Conservation (phyloP, 73 alveolate genomes). For the Paramecium sonneborni region DNA sequence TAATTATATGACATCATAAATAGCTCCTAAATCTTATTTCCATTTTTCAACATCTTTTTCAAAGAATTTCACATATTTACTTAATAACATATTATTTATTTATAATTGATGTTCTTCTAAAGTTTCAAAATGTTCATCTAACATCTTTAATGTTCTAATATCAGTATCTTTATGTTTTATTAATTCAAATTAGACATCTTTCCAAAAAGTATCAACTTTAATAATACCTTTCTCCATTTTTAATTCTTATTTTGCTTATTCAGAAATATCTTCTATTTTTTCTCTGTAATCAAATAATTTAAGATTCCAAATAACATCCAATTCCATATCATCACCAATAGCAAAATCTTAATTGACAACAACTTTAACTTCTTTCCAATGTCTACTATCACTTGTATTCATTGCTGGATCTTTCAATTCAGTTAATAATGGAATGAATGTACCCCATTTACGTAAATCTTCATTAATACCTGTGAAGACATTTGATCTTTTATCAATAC, state of each 20-base stretch:
- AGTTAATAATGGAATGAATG: conserved; percentile 81
- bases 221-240: conserved; percentile 99
- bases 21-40: conserved; percentile 85
- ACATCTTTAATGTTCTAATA: conserved; percentile 88
- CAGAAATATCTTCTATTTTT: conserved; percentile 91
- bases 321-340: conserved; percentile 79
- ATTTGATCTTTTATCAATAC: conserved; percentile 92
- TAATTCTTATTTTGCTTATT: conserved; percentile 99
- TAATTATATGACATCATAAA: conserved; percentile 89
- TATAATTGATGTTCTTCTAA: conserved; percentile 97
- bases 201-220: conserved; percentile 97
- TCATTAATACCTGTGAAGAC: conserved; percentile 92
- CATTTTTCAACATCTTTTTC: conserved; percentile 80
- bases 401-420: conserved; percentile 90
- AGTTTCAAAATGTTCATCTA: conserved; percentile 99
- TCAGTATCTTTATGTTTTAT: conserved; percentile 91
- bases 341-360: conserved; percentile 82
- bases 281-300: conserved; percentile 86
- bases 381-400: conserved; percentile 82
- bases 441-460: conserved; percentile 78
- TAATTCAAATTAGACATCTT: conserved; percentile 82
- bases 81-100: conserved; percentile 75
- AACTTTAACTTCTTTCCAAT: conserved; percentile 84
- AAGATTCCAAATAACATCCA: conserved; percentile 88
- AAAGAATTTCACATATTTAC: conserved; percentile 79